Evolutionary conservation across 768 basidiomycete genomes (phyloP).

Genomic region (Boletus vermiculosoides): DNA sequence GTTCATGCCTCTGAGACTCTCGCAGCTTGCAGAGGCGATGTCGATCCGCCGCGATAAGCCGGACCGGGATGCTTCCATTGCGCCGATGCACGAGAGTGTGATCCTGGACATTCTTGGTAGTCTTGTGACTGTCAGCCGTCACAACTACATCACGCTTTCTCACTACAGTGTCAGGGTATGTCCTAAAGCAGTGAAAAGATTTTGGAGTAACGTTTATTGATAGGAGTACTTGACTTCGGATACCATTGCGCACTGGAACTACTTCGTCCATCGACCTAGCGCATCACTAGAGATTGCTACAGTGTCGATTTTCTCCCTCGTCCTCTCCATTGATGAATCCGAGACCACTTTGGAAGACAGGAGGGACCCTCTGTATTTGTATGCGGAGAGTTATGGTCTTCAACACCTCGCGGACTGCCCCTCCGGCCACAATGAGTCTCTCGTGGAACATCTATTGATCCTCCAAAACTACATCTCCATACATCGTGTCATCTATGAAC

Average conservation of each 20-base stretch:
- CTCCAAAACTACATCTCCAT: background rate
- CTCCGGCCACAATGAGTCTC: background rate
- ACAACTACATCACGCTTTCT: background rate
- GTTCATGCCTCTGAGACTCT: background rate
- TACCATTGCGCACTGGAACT: background rate
- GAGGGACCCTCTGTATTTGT: background rate
- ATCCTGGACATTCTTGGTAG: background rate
- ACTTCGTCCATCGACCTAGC: background rate
- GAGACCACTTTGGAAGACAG: background rate
- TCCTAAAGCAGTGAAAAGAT: background rate
- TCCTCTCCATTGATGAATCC: background rate
- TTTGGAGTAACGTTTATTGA: background rate
- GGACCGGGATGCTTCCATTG: background rate
- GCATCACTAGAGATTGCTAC: background rate
- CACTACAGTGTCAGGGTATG: background rate
- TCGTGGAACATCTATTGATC: background rate
- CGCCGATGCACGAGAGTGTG: background rate
- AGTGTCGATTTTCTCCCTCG: background rate
- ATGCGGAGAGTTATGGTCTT: background rate
- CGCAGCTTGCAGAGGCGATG: background rate
- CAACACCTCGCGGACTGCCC: background rate
- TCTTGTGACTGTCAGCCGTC: background rate
- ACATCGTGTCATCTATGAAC: background rate
- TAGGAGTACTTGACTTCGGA: background rate
- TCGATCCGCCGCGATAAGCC: background rate